Evolutionary conservation across 305 asterid species (phyloP).

Genomic region (Fraxinus nigra): DNA sequence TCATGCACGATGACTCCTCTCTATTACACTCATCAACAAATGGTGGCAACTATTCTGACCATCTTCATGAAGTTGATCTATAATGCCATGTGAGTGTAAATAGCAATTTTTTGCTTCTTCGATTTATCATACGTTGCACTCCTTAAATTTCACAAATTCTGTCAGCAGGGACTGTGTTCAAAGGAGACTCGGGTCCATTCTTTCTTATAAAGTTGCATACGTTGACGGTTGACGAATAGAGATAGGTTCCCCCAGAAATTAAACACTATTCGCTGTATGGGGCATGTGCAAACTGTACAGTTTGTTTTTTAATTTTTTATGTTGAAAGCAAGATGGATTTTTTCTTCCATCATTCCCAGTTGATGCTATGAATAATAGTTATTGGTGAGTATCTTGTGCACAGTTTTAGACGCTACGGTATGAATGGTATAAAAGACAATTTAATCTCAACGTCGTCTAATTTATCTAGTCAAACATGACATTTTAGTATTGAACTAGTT

Average conservation of each 20-base stretch:
- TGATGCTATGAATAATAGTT: background rate
- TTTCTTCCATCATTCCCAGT: background rate
- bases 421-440: background rate
- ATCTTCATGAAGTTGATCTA: slow-evolving; percentile 69
- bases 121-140: slow-evolving; percentile 17
- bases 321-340: background rate
- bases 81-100: slow-evolving; percentile 44
- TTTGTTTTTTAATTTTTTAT: slow-evolving; percentile 37
- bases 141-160: slow-evolving; percentile 19
- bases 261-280: slow-evolving; percentile 18
- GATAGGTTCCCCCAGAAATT: slow-evolving; percentile 26
- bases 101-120: slow-evolving; percentile 31
- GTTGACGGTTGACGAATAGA: slow-evolving; percentile 41
- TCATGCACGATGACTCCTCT: slow-evolving; percentile 31
- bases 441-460: too few species aligned
- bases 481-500: background rate
- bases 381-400: background rate
- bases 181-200: background rate
- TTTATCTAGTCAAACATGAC: background rate
- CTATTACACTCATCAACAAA: slow-evolving; percentile 30
- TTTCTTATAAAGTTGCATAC: slow-evolving; percentile 26
- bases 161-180: slow-evolving; percentile 17
- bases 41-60: slow-evolving; percentile 43
- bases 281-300: slow-evolving; percentile 44
- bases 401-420: background rate